A percentile compares a stretch with the other conserved stretches of the same genome.
Conservation (phyloP, 768 basidiomycete genomes). For the Fistulinella prunicolor region DNA sequence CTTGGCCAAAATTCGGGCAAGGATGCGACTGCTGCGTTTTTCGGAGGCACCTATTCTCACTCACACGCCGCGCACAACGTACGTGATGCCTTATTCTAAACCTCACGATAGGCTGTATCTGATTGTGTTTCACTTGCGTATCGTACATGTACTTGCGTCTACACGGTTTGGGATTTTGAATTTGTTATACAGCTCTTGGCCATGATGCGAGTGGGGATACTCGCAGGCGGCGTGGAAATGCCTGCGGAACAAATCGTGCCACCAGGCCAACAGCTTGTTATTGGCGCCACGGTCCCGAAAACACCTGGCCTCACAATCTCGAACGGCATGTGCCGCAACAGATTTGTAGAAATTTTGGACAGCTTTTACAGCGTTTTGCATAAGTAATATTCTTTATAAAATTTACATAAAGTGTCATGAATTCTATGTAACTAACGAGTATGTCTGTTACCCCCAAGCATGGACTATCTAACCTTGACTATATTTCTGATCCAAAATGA, state of each 20-base stretch:
- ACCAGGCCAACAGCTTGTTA: slow-evolving; percentile 41
- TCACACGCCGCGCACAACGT: slow-evolving; percentile 82
- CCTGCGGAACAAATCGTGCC: slow-evolving; percentile 43
- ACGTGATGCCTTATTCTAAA: slow-evolving; percentile 22
- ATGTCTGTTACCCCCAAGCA: too few relatives aligned
- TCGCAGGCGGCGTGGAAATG: slow-evolving; percentile 62
- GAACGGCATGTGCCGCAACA: too few relatives aligned
- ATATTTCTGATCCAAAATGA: too few relatives aligned
- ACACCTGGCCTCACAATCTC: not conserved
- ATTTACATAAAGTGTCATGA: too few relatives aligned
- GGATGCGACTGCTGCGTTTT: slow-evolving; percentile 82
- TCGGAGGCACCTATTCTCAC: slow-evolving; percentile 80
- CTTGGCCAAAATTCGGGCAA: slow-evolving; percentile 65
- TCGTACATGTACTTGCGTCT: not conserved
- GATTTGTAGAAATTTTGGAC: too few relatives aligned
- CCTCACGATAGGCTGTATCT: slow-evolving; percentile 1
- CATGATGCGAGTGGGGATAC: slow-evolving; percentile 73
- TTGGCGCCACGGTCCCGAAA: slow-evolving; percentile 15
- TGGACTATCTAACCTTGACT: too few relatives aligned
- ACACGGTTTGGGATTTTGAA: too few relatives aligned
- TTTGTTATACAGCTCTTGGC: slow-evolving; percentile 54
- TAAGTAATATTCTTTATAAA: too few relatives aligned
- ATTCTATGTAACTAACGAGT: too few relatives aligned
- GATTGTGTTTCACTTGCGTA: not conserved
- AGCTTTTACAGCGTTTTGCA: too few relatives aligned